Evolutionary conservation across 495 filamentous ascomycete genomes (phyloP), one percentile per base, ranked within the genome.

Genomic region (Rhypophila decipiens): DNA sequence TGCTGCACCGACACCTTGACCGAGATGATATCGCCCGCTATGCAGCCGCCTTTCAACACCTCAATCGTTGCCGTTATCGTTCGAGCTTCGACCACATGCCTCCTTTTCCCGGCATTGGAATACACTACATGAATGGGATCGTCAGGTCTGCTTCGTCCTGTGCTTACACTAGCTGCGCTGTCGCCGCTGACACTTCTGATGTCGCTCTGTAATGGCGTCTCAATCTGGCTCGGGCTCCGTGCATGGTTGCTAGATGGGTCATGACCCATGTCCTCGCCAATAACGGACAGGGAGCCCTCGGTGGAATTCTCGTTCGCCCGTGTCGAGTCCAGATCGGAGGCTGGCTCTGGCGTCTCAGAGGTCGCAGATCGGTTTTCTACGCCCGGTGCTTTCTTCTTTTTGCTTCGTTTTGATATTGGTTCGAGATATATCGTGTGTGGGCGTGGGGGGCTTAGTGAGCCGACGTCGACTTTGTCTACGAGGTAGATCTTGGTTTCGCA

Each of bases 61-160:
- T 96, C 87, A 40, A 93, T 78, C n/a, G 82, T 91, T 29, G 90
- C 86, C 0, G 85, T 90, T 55, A 96, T 95, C 29, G 80, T 89
- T 60, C 86, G 85, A 10, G 71, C 71, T 21, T 70, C 66, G 11
- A 57, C 48, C 10, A 41, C 45, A 15, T 49, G 49, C 2, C 21
- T 33, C 43, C 44, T 56, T 24, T 54, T 55, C 34, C 51, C 55
- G 37, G 42, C 9, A 31, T 39, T 7, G 54, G 52, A 19, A 51
- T 18, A 10, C 36, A n/a, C 0, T 2, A 24, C 33, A 36, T 47
- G 20, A 49, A 51, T 65, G 4, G 50, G 48, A 49, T 72, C 68
- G 21, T 59, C 70, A 15, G 54, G 55, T 31, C 49, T 57, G 45
- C 65, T 73, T 33, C 51, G 63, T 12, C 59, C 63, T 8, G 71